These are phyloP conservation scores for Acacia melanoxylon DNA, from an alignment of 306 rosid species.

Conservation along the genomic window DNA sequence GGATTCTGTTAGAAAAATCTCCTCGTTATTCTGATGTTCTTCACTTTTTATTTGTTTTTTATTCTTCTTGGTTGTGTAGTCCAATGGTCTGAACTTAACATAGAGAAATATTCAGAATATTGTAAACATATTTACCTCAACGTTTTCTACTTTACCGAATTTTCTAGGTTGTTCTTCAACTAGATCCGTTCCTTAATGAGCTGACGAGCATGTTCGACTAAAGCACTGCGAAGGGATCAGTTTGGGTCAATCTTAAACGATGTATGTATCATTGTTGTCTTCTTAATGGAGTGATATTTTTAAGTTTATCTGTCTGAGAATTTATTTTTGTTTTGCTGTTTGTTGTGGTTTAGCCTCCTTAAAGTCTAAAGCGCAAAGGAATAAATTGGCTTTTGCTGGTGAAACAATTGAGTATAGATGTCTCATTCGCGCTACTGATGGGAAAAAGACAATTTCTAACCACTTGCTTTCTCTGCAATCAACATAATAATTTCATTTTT, in stretches of 20 bases:
- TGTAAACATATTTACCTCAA: too few relatives aligned
- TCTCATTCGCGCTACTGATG: constrained; percentile 92
- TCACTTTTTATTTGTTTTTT: too few relatives aligned
- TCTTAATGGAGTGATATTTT: neutral
- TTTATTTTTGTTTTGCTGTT: neutral
- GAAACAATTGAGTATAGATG: constrained; percentile 76
- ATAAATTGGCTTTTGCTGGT: constrained; percentile 70
- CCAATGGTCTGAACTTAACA: too few relatives aligned
- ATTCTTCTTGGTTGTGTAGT: too few relatives aligned
- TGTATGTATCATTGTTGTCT: constrained; percentile 46
- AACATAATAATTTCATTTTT: constrained; percentile 11
- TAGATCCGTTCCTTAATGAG: constrained; percentile 94
- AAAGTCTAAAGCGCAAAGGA: constrained; percentile 70
- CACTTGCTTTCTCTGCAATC: neutral
- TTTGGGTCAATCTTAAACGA: constrained; percentile 96
- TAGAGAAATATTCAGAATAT: too few relatives aligned
- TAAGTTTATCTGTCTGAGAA: neutral
- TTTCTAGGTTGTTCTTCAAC: constrained; percentile 76
- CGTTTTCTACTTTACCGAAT: too few relatives aligned
- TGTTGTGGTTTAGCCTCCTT: constrained; percentile 34
- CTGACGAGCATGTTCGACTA: constrained; percentile 91
- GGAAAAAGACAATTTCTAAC: constrained; percentile 61
- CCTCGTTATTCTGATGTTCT: too few relatives aligned
- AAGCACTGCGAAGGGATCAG: constrained; percentile 74
- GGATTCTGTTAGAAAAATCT: too few relatives aligned